Percentiles rank a stretch among this genome's conserved stretches.
Conservation (phyloP, 1,284 basidiomycete genomes). For the Melampsora larici-populina region DNA sequence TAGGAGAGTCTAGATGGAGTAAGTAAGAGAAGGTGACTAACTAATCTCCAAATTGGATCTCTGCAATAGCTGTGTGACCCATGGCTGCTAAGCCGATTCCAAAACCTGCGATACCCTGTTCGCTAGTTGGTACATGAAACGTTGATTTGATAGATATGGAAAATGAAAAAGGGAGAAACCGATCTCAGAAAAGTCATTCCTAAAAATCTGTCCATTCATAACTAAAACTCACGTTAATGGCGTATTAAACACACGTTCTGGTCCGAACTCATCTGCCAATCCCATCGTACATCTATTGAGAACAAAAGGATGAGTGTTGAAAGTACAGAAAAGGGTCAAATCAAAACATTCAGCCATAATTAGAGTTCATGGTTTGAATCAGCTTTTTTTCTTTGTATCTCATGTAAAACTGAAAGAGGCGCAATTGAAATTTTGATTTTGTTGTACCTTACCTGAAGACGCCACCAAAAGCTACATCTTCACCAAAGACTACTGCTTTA, state of each 20-base stretch:
- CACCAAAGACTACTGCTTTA: conserved; percentile 84
- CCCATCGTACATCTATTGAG: conserved; percentile 61
- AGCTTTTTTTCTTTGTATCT: too few species aligned
- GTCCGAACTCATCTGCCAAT: conserved; percentile 84
- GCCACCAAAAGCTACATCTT: conserved; percentile 65
- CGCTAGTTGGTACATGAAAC: conserved; percentile 51
- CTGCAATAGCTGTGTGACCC: conserved; percentile 90
- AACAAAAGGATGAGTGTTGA: background rate
- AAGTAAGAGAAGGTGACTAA: background rate
- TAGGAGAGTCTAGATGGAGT: background rate
- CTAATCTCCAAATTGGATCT: conserved; percentile 66
- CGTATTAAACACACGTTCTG: conserved; percentile 91
- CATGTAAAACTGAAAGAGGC: too few species aligned
- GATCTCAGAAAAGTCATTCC: background rate
- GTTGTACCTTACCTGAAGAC: conserved; percentile 31
- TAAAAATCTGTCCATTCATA: background rate
- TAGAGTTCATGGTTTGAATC: too few species aligned
- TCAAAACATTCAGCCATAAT: too few species aligned
- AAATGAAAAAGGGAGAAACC: too few species aligned
- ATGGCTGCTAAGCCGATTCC: conserved; percentile 86
- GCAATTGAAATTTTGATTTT: too few species aligned
- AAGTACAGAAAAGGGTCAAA: too few species aligned
- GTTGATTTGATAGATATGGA: conserved; percentile 55
- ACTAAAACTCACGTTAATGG: conserved; percentile 58
- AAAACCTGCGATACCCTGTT: conserved; percentile 92